Conservation (phyloP, 2,329 filamentous ascomycete species). For the Clonostachys chloroleuca region DNA sequence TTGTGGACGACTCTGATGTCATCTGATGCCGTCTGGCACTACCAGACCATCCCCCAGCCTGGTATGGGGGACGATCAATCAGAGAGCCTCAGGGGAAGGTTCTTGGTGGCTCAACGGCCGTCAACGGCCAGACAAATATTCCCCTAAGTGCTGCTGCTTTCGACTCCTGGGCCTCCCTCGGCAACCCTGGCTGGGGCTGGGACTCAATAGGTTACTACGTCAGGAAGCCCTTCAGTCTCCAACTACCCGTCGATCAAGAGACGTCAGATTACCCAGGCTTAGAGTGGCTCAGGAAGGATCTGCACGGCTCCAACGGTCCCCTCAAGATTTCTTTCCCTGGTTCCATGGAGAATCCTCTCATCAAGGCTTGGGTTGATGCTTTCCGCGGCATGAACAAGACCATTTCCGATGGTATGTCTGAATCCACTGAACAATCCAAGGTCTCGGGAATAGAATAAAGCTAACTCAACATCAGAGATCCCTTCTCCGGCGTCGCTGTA, state of each 20-base stretch:
- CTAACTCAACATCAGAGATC: slow-evolving; percentile 2
- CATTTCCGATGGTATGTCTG: too few species aligned
- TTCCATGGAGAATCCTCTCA: too few species aligned
- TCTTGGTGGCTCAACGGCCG: slow-evolving; percentile 18
- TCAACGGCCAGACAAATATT: slow-evolving; percentile 17
- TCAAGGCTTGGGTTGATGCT: slow-evolving; percentile 3
- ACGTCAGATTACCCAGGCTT: too few species aligned
- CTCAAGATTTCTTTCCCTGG: slow-evolving; percentile 7
- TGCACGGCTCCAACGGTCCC: neutral
- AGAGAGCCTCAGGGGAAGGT: slow-evolving; percentile 10
- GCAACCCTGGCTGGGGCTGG: slow-evolving; percentile 19
- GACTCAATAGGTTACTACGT: slow-evolving; percentile 6
- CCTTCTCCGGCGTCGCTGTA: slow-evolving; percentile 8
- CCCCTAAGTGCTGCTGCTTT: slow-evolving; percentile 8
- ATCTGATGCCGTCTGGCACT: slow-evolving; percentile 16
- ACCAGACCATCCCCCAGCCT: slow-evolving; percentile 14
- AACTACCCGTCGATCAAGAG: neutral
- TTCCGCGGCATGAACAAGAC: slow-evolving; percentile 3
- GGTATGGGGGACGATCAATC: slow-evolving; percentile 7
- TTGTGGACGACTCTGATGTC: slow-evolving; percentile 14
- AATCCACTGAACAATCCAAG: too few species aligned
- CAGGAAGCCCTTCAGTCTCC: slow-evolving; percentile 4
- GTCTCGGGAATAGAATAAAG: too few species aligned
- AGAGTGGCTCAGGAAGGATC: too few species aligned
- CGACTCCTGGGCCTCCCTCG: slow-evolving; percentile 16